Percentiles rank a stretch among this genome's conserved stretches.
Evolutionary conservation across 176 grass and related monocot species (phyloP).

Genomic region (Rhipidocladum racemiflorum): DNA sequence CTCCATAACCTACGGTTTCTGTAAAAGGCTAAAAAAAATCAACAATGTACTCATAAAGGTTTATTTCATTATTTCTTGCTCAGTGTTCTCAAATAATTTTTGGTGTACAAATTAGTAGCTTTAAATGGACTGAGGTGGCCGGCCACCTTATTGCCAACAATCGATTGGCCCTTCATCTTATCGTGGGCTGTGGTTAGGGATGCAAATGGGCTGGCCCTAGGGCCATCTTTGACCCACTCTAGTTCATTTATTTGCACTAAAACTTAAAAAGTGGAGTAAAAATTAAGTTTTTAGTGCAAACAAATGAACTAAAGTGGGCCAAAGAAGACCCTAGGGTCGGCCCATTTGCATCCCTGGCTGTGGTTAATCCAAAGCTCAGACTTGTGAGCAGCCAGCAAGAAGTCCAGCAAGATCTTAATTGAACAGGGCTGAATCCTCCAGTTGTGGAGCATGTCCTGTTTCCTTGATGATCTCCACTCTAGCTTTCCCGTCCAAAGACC

Average conservation of each 20-base stretch:
- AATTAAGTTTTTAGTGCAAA: too few species aligned
- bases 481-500: conserved; percentile 52
- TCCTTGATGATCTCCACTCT: conserved; percentile 61
- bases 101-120: not conserved
- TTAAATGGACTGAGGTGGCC: not conserved
- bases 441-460: conserved; percentile 48
- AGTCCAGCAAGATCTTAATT: conserved; percentile 42
- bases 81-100: not conserved
- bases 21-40: not conserved
- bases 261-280: too few species aligned
- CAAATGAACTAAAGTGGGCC: too few species aligned
- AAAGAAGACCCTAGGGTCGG: too few species aligned
- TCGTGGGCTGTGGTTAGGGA: too few species aligned
- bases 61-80: too few species aligned
- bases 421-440: conserved; percentile 51
- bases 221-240: too few species aligned
- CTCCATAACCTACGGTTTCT: not conserved
- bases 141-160: not conserved
- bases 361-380: not conserved
- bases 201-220: too few species aligned
- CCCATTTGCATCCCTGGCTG: too few species aligned
- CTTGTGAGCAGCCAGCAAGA: conserved; percentile 33
- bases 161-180: too few species aligned
- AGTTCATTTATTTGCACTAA: too few species aligned
- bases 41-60: not conserved